Evolutionary conservation across 2,329 filamentous ascomycete genomes (phyloP).

Genomic region (Penicillium decumbens): DNA sequence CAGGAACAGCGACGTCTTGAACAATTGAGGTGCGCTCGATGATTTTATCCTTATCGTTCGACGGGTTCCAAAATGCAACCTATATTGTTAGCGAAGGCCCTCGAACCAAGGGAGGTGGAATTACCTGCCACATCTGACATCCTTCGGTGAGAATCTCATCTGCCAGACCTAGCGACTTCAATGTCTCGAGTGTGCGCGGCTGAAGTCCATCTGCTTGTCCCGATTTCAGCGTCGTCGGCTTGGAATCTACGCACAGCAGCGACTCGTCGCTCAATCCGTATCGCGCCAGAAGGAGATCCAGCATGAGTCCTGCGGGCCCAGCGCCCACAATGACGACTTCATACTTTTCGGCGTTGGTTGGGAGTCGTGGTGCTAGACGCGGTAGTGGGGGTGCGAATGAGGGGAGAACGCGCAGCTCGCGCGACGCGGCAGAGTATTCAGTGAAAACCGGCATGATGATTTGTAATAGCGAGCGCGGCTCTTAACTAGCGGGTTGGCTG

Average conservation of each 20-base stretch:
- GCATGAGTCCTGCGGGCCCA: conserved; percentile 43
- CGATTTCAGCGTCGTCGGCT: conserved; percentile 36
- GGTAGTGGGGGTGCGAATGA: conserved; percentile 40
- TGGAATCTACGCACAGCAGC: conserved; percentile 43
- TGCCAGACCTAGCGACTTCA: conserved; percentile 41
- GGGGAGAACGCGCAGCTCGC: conserved; percentile 40
- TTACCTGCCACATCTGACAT: conserved; percentile 48
- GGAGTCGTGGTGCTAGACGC: conserved; percentile 26
- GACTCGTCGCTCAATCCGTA: conserved; percentile 42
- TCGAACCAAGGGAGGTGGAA: background rate
- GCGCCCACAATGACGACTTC: conserved; percentile 44
- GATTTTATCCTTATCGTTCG: conserved; percentile 45
- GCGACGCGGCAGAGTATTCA: conserved; percentile 32
- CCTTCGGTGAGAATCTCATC: conserved; percentile 40
- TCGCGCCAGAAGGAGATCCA: conserved; percentile 41
- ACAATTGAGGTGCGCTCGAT: conserved; percentile 59
- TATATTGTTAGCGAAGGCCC: background rate
- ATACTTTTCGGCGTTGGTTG: conserved; percentile 30
- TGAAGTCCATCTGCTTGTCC: conserved; percentile 45
- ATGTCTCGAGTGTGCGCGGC: conserved; percentile 42
- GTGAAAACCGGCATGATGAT: conserved; percentile 39
- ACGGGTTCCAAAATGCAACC: conserved; percentile 65
- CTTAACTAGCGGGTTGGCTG: background rate
- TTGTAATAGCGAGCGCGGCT: background rate
- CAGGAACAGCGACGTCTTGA: conserved; percentile 56